Base-by-base conservation (phyloP, 176 grass and related monocot species). In the Leersia perrieri region DNA sequence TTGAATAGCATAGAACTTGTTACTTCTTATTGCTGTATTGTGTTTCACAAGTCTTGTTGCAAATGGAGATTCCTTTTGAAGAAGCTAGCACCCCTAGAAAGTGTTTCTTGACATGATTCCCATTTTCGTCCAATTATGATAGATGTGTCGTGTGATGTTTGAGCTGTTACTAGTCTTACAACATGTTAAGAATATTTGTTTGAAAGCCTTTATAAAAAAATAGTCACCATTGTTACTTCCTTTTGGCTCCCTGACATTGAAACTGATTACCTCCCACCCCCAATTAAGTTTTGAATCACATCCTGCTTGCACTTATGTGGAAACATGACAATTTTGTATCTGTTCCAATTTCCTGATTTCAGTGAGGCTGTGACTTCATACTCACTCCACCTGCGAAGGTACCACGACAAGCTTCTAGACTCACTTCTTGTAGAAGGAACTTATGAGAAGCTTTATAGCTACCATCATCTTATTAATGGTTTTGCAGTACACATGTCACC, bases 401-500 rank as follows among this genome's bases (percentile, higher is more conserved):
- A 90, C 65, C 96, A 99, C 85, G 90, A 95, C 76, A 83, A 88
- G 42, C 85, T 99, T 87, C 88, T 99, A 25, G 89, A 93, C 40
- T 95, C 96, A 5, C 89, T 99, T 76, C 89, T 99, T 63, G 86
- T 92, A 77, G 90, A 81, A 80, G 96, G 92, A 31, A 95, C 92
- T 69, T 93, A 99, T 16, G 86, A 92, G 66, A 99, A 95, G 83
- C 88, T 99, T 61, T 99, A 95, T 49, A 95, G 90, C 38, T 99
- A 95, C 76, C 88, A 85, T 35, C 96, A 99, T 94, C 92, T 99
- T 57, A 82, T 99, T 45, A 99, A 99, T 91, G 96, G 96, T 47
- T 99, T 99, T 84, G 92, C 96, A 63, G 74, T 99, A 82, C 92
- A 95, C 84, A 95, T 95, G 84, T 95, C 93, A 63, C 62, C 84